A percentile compares a stretch with the other conserved stretches of the same genome.
phyloP scores from a whole-genome alignment of 768 basidiomycete species.

The Obba rivulosa region DNA sequence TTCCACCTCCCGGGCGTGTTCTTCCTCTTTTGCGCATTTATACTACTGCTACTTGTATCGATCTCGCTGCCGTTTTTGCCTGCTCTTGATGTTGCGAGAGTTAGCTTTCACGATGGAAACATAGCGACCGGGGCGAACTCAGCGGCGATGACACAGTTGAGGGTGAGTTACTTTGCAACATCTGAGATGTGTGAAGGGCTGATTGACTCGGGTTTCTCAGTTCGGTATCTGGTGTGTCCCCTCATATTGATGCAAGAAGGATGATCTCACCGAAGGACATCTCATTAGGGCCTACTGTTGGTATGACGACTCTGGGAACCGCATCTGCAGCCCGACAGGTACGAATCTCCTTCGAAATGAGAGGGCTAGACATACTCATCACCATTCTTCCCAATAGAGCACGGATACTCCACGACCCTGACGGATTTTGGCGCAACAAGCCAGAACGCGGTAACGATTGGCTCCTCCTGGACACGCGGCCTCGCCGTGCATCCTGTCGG shows the following conservation, averaged over 20 bases:
- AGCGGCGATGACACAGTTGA: conserved; percentile 36
- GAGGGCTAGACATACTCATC: not conserved
- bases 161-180: conserved; percentile 48
- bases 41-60: conserved; percentile 62
- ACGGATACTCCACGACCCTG: conserved; percentile 50
- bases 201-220: conserved; percentile 28
- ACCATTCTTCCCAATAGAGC: conserved; percentile 28
- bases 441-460: conserved; percentile 34
- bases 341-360: conserved; percentile 6
- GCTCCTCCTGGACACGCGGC: conserved; percentile 64
- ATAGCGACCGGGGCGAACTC: conserved; percentile 16
- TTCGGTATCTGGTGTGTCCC: conserved; percentile 62
- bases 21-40: conserved; percentile 55
- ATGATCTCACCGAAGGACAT: not conserved
- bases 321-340: conserved; percentile 48
- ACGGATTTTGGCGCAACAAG: conserved; percentile 30
- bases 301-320: conserved; percentile 37
- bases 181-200: not conserved
- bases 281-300: conserved; percentile 53
- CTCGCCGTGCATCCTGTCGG: conserved; percentile 74
- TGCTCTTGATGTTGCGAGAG: conserved; percentile 60
- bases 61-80: conserved; percentile 68
- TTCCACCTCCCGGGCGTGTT: conserved; percentile 61
- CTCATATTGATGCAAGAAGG: not conserved
- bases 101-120: conserved; percentile 37